Base-by-base conservation (phyloP, 164 flowering plant genomes). In the Litsea cubeba region DNA sequence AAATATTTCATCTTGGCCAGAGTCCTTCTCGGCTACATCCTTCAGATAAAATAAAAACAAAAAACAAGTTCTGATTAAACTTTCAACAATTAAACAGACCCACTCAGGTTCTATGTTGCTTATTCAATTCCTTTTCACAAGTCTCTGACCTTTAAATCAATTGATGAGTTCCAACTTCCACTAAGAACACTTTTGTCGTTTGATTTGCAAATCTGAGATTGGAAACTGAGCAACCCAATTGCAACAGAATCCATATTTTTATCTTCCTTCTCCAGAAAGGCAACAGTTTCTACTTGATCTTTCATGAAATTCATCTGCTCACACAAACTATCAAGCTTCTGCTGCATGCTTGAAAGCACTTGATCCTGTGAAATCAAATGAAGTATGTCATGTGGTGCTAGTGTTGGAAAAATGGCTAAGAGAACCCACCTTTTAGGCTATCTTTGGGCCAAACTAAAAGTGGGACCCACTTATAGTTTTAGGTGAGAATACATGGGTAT, bases 271-370 rank as follows among this genome's bases (percentile, higher is more conserved):
- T 85, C 79, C 5, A 63, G 22, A 54, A 75, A 68, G 20, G 73
- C 73, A 23, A 23, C 75, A 20, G 50, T 71, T 67, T 80, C 84
- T 0, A 84, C 57, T 62, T 73, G 82, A 54, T 85, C 91, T 77
- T 86, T 89, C 68, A 80, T 78, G 69, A 70, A 74, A 68, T 79
- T 85, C 73, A 89, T 71, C 83, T 89, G 89, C 72, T 89, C 86
- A 71, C 94, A 90, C 35, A 94, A 70, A 73, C 76, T 67, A 69
- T 94, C 98, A 15, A 94, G 91, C 84, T 91, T 92, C 80, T 89
- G 87, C 79, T 92, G 95, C 98, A 95, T 92, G 82, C 83, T 83
- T 51, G 75, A 69, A 54, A 92, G 82, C 76, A 90, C 85, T 80
- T 89, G 88, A 82, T 95, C 97, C 98, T 95, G 85, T 26, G 75